Conservation (phyloP, 2,329 filamentous ascomycete genomes). For the Macroventuria anomochaeta region DNA sequence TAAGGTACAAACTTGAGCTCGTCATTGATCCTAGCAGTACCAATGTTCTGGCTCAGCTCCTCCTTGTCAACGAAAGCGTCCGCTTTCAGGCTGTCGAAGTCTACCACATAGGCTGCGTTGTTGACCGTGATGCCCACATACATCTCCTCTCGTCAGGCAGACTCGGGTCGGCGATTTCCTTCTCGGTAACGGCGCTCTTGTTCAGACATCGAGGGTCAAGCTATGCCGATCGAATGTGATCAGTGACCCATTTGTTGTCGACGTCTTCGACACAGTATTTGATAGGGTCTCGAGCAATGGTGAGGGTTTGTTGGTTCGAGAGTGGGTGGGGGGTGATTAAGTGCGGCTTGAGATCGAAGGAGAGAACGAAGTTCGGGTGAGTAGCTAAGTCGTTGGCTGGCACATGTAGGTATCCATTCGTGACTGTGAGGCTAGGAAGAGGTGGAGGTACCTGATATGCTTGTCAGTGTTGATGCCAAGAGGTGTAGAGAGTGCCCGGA, state of each 20-base stretch:
- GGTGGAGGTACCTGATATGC: background rate
- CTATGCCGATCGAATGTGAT: constrained; percentile 52
- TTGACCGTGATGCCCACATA: background rate
- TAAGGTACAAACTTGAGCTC: constrained; percentile 3
- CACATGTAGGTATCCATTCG: background rate
- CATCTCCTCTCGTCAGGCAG: background rate
- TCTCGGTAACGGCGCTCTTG: background rate
- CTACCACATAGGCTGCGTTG: background rate
- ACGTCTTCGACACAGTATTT: constrained; percentile 67
- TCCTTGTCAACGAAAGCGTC: background rate
- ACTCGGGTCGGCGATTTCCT: background rate
- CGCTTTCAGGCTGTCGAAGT: background rate
- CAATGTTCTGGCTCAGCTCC: background rate
- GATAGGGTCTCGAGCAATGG: constrained; percentile 62
- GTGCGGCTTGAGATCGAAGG: constrained; percentile 2
- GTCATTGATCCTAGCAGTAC: background rate
- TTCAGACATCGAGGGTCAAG: background rate
- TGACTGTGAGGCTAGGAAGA: background rate
- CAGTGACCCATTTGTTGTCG: constrained; percentile 62
- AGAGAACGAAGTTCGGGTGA: background rate
- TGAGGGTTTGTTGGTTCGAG: constrained; percentile 1
- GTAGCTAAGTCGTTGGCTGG: background rate
- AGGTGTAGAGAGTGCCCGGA: background rate
- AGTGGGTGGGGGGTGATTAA: constrained; percentile 5
- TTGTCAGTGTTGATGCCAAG: background rate